Evolutionary conservation across 2,329 filamentous ascomycete species (phyloP), one percentile per base, ranked within the genome.

Genomic region (Cladosporium cucumerinum): DNA sequence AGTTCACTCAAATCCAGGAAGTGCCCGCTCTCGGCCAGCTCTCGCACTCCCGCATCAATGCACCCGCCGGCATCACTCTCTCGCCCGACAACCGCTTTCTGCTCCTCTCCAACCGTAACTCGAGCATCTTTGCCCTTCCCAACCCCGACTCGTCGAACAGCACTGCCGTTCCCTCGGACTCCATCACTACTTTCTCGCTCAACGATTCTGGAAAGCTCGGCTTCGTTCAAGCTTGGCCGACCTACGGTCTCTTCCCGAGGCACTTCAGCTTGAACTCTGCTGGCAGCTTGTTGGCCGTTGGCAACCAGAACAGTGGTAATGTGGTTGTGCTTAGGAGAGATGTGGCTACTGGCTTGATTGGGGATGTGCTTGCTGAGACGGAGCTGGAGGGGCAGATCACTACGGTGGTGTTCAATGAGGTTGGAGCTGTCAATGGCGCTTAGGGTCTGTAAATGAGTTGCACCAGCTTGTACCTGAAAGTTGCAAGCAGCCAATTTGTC

Each of bases 51-150:
- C 68, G 72, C 0, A 82, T 80, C 18, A 80, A 82, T 67, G 85
- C 85, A 66, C 82, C 83, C 0, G 84, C 83, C 30, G 85, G 87
- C 72, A 78, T 87, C n/a, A 78, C 79, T 54, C 75, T 86, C 7
- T 73, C 73, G 65, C 79, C 80, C 3, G 79, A 82, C 67, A 79
- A 82, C 66, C 84, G 82, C 39, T 90, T 87, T 78, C 74, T 93
- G 60, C 81, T 90, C 69, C 82, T 89, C 49, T 89, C 88, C 2
- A 90, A 89, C 68, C 87, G 91, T 67, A 84, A 85, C 72, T 88
- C 89, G 72, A 80, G 78, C 52, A 77, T 82, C 25, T 84, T 88
- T 73, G 61, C 68, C 25, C 55, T 73, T 0, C 73, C 81, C 10
- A 88, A 87, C 68, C 67, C 70, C 6, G 73, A 77, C 63, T 68